Percentiles rank a stretch among this genome's conserved stretches.
Conservation (phyloP, 352 stramenopile species). For the Globisporangium megalacanthum region DNA sequence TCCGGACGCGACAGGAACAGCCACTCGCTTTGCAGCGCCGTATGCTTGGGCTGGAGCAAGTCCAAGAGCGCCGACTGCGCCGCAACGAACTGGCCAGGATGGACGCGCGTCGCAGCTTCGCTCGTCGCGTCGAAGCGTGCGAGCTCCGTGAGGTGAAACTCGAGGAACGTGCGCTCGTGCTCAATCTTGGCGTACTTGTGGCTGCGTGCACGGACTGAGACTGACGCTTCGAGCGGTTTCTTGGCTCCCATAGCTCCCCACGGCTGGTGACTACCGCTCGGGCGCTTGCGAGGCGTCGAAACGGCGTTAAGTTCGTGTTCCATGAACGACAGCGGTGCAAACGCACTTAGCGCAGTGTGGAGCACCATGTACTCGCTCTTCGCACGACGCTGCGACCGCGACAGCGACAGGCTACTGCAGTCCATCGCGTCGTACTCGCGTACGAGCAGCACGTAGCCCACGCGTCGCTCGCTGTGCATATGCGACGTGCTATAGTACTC, state of each 20-base stretch:
- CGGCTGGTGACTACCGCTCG: constrained; percentile 1
- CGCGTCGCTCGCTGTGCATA: constrained; percentile 31
- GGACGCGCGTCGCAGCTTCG: neutral
- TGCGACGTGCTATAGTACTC: constrained; percentile 45
- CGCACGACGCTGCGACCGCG: neutral
- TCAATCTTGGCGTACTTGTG: constrained; percentile 27
- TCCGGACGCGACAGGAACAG: constrained; percentile 18
- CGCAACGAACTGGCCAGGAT: constrained; percentile 12
- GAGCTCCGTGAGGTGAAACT: constrained; percentile 29
- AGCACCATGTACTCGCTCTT: constrained; percentile 31
- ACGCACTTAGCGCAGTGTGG: constrained; percentile 28
- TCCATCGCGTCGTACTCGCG: constrained; percentile 10
- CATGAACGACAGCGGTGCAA: constrained; percentile 33
- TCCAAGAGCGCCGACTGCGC: constrained; percentile 23
- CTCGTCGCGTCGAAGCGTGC: neutral
- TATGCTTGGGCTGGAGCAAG: constrained; percentile 18
- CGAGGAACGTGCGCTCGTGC: constrained; percentile 34
- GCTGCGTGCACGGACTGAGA: constrained; percentile 30
- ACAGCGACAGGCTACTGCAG: neutral
- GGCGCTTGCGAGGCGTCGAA: constrained; percentile 8
- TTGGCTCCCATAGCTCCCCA: constrained; percentile 9
- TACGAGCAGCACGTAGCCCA: constrained; percentile 41
- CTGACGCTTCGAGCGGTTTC: constrained; percentile 23
- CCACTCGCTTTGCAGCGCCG: constrained; percentile 23
- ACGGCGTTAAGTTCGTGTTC: constrained; percentile 20